A percentile compares a stretch with the other conserved stretches of the same genome.
Evolutionary conservation across 805 yeast genomes (phyloP).

Genomic region (Candida incommunis): DNA sequence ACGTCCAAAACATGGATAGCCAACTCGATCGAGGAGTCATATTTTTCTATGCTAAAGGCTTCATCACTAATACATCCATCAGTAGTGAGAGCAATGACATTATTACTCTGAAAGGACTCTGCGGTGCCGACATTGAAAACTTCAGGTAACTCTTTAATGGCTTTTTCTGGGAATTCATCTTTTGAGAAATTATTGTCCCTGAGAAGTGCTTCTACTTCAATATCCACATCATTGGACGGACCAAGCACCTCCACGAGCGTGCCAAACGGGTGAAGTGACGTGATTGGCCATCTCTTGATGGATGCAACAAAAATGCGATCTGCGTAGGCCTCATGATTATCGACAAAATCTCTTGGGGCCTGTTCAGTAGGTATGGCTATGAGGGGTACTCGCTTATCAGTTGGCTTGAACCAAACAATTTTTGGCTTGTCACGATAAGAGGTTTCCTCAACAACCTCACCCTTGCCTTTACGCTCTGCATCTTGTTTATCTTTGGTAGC

Average conservation of each 20-base stretch:
- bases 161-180: slow-evolving; percentile 28
- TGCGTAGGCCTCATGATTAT: slow-evolving; percentile 71
- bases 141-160: slow-evolving; percentile 5
- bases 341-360: slow-evolving; percentile 91
- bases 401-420: slow-evolving; percentile 98
- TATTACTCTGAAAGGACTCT: neutral
- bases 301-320: slow-evolving; percentile 84
- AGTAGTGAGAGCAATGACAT: slow-evolving; percentile 47
- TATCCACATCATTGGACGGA: slow-evolving; percentile 54
- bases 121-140: neutral
- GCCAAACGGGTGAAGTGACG: slow-evolving; percentile 96
- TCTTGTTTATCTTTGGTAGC: slow-evolving; percentile 60
- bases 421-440: slow-evolving; percentile 46
- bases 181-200: slow-evolving; percentile 43
- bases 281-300: slow-evolving; percentile 97
- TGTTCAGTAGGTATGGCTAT: slow-evolving; percentile 98
- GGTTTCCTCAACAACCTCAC: slow-evolving; percentile 15
- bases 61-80: slow-evolving; percentile 51
- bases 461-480: slow-evolving; percentile 17
- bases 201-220: slow-evolving; percentile 77
- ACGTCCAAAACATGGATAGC: slow-evolving; percentile 83
- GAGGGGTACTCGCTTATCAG: slow-evolving; percentile 93
- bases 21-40: slow-evolving; percentile 51
- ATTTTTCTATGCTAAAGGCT: slow-evolving; percentile 64
- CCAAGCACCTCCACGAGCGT: slow-evolving; percentile 82